These are phyloP conservation scores for Podospora comata DNA, from an alignment of 495 filamentous ascomycete species.

Conservation along the genomic window DNA sequence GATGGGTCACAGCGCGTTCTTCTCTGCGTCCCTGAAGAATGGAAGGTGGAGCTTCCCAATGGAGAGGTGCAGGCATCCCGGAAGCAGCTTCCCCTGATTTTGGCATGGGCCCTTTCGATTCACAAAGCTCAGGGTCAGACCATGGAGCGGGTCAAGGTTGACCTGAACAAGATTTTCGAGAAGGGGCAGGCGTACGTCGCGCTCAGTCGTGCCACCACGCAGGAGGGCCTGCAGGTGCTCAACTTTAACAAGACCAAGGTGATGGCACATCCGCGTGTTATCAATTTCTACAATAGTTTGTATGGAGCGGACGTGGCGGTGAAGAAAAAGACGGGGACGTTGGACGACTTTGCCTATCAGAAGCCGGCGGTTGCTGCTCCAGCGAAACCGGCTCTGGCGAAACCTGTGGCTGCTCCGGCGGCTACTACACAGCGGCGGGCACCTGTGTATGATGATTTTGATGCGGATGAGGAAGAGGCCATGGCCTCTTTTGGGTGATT, in stretches of 20 bases:
- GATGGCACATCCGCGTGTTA: slow-evolving; percentile 87
- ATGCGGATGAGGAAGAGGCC: slow-evolving; percentile 41
- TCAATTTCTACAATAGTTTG: slow-evolving; percentile 77
- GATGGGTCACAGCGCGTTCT: slow-evolving; percentile 77
- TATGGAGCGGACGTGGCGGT: slow-evolving; percentile 54
- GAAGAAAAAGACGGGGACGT: slow-evolving; percentile 28
- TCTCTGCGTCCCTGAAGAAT: slow-evolving; percentile 79
- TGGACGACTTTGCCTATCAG: slow-evolving; percentile 34
- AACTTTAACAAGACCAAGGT: slow-evolving; percentile 88
- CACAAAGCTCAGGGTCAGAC: slow-evolving; percentile 99
- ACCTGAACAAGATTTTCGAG: slow-evolving; percentile 88
- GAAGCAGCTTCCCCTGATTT: slow-evolving; percentile 75
- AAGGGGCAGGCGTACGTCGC: slow-evolving; percentile 90
- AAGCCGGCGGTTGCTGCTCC: neutral
- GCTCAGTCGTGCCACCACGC: slow-evolving; percentile 77
- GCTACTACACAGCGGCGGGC: neutral
- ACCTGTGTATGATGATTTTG: slow-evolving; percentile 13
- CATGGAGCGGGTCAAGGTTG: slow-evolving; percentile 89
- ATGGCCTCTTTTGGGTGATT: slow-evolving; percentile 38
- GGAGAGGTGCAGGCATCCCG: slow-evolving; percentile 89
- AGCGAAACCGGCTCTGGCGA: neutral
- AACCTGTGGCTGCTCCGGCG: neutral
- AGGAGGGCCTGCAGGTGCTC: slow-evolving; percentile 83
- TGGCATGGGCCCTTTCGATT: slow-evolving; percentile 95
- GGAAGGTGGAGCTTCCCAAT: slow-evolving; percentile 96